Percentiles rank a stretch among this genome's conserved stretches.
Evolutionary conservation across 176 grass and related monocot genomes (phyloP).

Genomic region (Urochloa ruziziensis): DNA sequence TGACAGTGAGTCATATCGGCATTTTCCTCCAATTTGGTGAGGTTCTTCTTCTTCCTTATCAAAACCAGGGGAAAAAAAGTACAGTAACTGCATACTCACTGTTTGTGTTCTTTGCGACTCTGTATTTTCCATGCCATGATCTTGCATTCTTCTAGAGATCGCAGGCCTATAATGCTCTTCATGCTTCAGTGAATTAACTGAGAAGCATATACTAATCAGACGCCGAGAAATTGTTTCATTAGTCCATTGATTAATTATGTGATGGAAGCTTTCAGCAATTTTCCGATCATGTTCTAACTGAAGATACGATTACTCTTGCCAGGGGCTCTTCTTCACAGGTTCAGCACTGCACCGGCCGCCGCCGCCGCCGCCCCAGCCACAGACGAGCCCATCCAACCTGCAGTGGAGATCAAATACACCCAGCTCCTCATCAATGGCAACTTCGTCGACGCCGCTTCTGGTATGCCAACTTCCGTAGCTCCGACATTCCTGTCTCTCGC

Average conservation of each 20-base stretch:
- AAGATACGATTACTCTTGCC: not conserved
- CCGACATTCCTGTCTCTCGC: not conserved
- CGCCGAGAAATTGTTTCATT: not conserved
- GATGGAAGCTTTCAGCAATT: not conserved
- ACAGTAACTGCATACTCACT: not conserved
- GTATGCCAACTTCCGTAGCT: not conserved
- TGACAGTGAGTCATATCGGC: not conserved
- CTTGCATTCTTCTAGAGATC: not conserved
- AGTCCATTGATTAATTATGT: not conserved
- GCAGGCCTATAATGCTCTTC: not conserved
- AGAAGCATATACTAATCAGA: not conserved
- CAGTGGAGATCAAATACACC: conserved; percentile 76
- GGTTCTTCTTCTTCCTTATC: conserved; percentile 7
- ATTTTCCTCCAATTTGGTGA: not conserved
- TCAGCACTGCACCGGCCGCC: conserved; percentile 47
- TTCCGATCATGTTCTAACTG: not conserved
- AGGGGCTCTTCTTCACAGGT: conserved; percentile 38
- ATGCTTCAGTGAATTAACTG: not conserved
- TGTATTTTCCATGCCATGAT: not conserved
- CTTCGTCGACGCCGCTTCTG: conserved; percentile 87
- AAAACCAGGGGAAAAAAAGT: not conserved
- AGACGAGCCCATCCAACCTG: conserved; percentile 62
- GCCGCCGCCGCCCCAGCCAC: not conserved
- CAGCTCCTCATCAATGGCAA: conserved; percentile 85
- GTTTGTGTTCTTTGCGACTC: not conserved